Conservation (phyloP, 2,329 filamentous ascomycete genomes). For the Thielaviopsis musarum region DNA sequence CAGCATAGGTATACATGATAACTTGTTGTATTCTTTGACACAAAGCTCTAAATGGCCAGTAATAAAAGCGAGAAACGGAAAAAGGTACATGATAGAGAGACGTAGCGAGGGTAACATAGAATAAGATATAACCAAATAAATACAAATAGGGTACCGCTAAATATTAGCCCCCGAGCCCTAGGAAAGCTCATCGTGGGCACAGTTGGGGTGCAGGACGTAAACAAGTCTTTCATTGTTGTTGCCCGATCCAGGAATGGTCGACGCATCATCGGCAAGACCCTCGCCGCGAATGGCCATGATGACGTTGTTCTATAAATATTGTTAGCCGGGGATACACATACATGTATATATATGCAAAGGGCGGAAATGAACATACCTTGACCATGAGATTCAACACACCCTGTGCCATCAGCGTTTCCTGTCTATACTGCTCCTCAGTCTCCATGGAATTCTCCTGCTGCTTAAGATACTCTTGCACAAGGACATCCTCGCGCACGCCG, state of each 20-base stretch:
- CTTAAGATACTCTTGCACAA: constrained; percentile 83
- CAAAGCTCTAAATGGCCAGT: too few relatives aligned
- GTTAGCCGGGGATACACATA: constrained; percentile 21
- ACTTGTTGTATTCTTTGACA: too few relatives aligned
- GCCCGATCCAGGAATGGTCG: constrained; percentile 25
- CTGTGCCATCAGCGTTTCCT: constrained; percentile 52
- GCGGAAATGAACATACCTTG: constrained; percentile 45
- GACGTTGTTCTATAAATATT: constrained; percentile 58
- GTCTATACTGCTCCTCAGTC: constrained; percentile 64
- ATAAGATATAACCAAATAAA: background rate
- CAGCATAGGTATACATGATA: too few relatives aligned
- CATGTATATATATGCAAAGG: background rate
- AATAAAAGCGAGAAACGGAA: too few relatives aligned
- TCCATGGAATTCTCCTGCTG: constrained; percentile 71
- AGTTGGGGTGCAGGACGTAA: constrained; percentile 91
- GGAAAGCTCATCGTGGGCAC: constrained; percentile 52
- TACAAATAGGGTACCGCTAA: background rate
- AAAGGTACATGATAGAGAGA: too few relatives aligned
- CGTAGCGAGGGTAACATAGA: too few relatives aligned
- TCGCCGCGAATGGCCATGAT: constrained; percentile 62
- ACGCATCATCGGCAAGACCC: constrained; percentile 32
- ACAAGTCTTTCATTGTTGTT: constrained; percentile 34
- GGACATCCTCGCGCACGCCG: constrained; percentile 66
- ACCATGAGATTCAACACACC: constrained; percentile 94
- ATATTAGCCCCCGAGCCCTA: background rate